phyloP scores from a whole-genome alignment of 441 rosid species.

The Jatropha podagrica region DNA sequence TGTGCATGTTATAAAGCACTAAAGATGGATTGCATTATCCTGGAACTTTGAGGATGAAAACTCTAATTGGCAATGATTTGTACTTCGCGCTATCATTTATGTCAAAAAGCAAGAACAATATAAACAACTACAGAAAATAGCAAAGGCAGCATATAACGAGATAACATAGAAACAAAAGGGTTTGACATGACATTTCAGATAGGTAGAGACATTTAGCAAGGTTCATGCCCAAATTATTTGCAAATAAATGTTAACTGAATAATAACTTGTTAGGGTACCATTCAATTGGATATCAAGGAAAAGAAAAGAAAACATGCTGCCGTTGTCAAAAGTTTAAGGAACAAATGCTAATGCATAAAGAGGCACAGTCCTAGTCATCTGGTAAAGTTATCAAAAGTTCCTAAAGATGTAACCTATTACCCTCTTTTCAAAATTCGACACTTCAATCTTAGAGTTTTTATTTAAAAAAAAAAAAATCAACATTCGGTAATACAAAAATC shows the following conservation, averaged over 20 bases:
- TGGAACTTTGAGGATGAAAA: background rate
- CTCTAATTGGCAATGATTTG: too few species aligned
- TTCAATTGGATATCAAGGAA: background rate
- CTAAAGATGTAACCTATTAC: background rate
- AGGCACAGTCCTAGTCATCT: background rate
- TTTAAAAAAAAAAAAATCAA: too few species aligned
- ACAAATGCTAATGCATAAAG: background rate
- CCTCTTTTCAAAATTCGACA: slow-evolving; percentile 1
- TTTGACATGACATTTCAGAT: background rate
- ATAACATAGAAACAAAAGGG: background rate
- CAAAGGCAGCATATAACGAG: background rate
- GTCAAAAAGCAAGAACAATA: background rate
- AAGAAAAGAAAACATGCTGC: background rate
- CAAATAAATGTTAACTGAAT: background rate
- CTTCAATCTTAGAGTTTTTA: background rate
- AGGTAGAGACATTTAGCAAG: background rate
- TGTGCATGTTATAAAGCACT: background rate
- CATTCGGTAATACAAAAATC: background rate
- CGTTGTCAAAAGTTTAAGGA: background rate
- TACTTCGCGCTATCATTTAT: too few species aligned
- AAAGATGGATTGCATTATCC: background rate
- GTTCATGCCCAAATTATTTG: background rate
- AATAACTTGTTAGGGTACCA: background rate
- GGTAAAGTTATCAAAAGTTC: background rate
- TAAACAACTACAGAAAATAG: background rate